Evolutionary conservation across 2,329 filamentous ascomycete species (phyloP).

Genomic region (Ophiostoma fasciatum): DNA sequence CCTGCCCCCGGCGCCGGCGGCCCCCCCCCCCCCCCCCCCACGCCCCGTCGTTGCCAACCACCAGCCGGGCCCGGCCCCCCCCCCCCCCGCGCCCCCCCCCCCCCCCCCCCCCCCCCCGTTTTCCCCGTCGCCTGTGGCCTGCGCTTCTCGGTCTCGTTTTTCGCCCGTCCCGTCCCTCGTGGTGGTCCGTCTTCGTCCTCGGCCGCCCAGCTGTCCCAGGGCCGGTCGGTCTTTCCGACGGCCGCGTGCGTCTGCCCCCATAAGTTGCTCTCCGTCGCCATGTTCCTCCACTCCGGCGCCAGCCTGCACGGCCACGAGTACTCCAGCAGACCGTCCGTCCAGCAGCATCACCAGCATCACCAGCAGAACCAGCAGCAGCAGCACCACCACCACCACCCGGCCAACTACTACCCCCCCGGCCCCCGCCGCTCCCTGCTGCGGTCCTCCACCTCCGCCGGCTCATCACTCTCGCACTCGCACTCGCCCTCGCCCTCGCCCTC

Average conservation of each 20-base stretch:
- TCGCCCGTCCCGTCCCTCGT: neutral
- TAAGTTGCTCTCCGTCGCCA: constrained; percentile 20
- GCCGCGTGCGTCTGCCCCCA: constrained; percentile 1
- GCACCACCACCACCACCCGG: too few relatives aligned
- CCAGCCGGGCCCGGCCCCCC: too few relatives aligned
- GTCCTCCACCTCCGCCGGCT: constrained; percentile 11
- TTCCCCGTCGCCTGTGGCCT: neutral
- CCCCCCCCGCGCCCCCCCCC: too few relatives aligned
- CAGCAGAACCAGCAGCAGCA: too few relatives aligned
- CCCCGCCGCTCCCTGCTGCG: constrained; percentile 13
- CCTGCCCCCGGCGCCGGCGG: too few relatives aligned
- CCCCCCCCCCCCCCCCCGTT: neutral
- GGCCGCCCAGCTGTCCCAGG: too few relatives aligned
- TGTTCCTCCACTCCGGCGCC: constrained; percentile 46
- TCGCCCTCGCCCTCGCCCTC: constrained; percentile 4
- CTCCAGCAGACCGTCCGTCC: constrained; percentile 29
- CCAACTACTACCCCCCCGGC: constrained; percentile 18
- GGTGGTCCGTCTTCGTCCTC: neutral
- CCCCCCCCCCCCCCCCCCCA: too few relatives aligned
- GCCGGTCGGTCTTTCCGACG: constrained; percentile 4
- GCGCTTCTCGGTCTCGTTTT: neutral
- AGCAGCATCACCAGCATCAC: too few relatives aligned
- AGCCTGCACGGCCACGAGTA: constrained; percentile 47
- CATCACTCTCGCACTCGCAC: constrained; percentile 1
- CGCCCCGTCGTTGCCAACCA: too few relatives aligned